Evolutionary conservation across 2,329 filamentous ascomycete species (phyloP).

Genomic region (Pseudogymnoascus sp.): DNA sequence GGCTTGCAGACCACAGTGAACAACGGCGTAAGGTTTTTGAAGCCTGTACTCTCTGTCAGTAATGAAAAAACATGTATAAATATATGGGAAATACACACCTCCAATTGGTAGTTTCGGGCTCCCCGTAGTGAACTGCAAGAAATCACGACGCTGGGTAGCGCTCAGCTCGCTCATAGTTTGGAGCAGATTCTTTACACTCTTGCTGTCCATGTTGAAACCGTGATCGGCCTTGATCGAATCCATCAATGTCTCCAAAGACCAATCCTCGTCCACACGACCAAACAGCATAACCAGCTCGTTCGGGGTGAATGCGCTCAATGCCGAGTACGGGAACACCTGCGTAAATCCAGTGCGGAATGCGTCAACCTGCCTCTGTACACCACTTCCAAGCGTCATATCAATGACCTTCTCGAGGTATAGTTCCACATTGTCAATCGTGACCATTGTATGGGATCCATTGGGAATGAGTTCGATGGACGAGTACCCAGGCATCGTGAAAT

Average conservation of each 20-base stretch:
- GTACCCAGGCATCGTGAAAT: conserved; percentile 93
- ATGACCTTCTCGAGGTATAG: conserved; percentile 82
- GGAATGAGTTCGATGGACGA: conserved; percentile 74
- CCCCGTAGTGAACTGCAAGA: conserved; percentile 94
- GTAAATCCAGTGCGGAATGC: conserved; percentile 89
- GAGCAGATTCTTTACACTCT: conserved; percentile 84
- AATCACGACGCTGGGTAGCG: conserved; percentile 71
- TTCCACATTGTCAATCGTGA: conserved; percentile 89
- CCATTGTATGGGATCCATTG: conserved; percentile 63
- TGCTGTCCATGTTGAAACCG: conserved; percentile 97
- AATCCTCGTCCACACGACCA: conserved; percentile 87
- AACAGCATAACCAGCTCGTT: conserved; percentile 93
- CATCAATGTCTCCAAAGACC: conserved; percentile 94
- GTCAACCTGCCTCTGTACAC: conserved; percentile 81
- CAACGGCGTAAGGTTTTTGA: conserved; percentile 94
- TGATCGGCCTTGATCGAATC: conserved; percentile 99
- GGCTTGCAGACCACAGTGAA: conserved; percentile 99
- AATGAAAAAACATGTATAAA: conserved; percentile 7
- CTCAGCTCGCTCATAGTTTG: conserved; percentile 89
- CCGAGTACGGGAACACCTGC: conserved; percentile 91
- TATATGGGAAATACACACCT: conserved; percentile 51
- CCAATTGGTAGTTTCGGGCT: conserved; percentile 97
- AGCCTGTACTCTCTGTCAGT: conserved; percentile 54
- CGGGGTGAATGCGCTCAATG: conserved; percentile 87
- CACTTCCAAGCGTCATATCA: conserved; percentile 82